These are phyloP conservation scores for Pyrus bretschneideri DNA, from an alignment of 306 rosid species.

Conservation along the genomic window DNA sequence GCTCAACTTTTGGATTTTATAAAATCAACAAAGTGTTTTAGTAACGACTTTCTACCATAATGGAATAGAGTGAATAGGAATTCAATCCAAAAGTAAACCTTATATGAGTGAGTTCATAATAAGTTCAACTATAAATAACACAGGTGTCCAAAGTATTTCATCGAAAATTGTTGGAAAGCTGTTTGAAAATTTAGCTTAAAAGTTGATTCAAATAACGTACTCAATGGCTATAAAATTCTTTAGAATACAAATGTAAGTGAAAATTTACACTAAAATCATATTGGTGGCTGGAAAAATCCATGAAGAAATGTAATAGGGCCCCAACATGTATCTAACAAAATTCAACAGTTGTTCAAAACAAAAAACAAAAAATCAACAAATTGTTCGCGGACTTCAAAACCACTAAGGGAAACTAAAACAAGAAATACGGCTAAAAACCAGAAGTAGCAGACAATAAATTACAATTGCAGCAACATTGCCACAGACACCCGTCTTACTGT, in stretches of 20 bases:
- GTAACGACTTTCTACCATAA: background rate
- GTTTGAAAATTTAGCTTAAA: background rate
- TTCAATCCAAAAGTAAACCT: background rate
- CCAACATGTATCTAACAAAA: background rate
- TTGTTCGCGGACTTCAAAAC: background rate
- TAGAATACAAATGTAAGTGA: background rate
- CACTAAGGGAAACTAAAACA: background rate
- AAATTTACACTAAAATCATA: background rate
- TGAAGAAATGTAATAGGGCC: background rate
- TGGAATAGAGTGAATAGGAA: background rate
- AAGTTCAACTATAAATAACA: background rate
- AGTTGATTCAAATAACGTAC: background rate
- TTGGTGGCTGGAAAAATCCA: background rate
- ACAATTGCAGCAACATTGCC: background rate
- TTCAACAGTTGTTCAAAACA: background rate
- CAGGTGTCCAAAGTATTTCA: background rate
- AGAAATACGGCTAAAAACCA: background rate
- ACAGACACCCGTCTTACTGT: background rate
- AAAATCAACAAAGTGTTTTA: background rate
- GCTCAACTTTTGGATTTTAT: background rate
- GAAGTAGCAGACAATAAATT: background rate
- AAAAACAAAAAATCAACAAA: background rate
- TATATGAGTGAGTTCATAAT: background rate
- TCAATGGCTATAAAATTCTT: background rate
- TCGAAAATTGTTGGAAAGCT: background rate